Evolutionary conservation across 345 rosid genomes (phyloP).

Genomic region (Brassica carinata): DNA sequence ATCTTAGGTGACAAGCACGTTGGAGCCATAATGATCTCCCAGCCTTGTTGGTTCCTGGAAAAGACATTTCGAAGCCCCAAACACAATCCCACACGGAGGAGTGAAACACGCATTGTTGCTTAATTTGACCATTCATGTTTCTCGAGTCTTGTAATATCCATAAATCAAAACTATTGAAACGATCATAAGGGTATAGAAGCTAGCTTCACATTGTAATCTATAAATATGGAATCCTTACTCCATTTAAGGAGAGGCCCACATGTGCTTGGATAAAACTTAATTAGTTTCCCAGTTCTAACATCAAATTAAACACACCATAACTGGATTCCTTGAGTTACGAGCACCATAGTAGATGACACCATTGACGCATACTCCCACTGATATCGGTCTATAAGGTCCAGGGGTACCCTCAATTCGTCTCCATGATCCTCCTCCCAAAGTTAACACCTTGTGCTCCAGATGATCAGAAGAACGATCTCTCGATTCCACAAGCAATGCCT

Average conservation of each 20-base stretch:
- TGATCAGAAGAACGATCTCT: no score
- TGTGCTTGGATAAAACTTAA: conserved; percentile 1
- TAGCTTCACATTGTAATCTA: conserved; percentile 15
- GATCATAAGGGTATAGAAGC: neutral
- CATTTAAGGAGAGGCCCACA: neutral
- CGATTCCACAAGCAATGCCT: conserved; percentile 22
- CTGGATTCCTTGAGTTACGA: neutral
- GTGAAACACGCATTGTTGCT: neutral
- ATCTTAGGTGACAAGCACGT: neutral
- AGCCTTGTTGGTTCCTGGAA: conserved; percentile 16
- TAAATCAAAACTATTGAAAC: neutral
- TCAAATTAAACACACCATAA: neutral
- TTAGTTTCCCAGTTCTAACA: conserved; percentile 15
- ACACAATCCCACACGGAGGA: neutral
- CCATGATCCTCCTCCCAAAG: neutral
- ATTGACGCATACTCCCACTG: conserved; percentile 14
- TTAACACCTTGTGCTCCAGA: neutral
- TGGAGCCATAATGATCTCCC: conserved; percentile 15
- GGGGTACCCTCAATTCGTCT: neutral
- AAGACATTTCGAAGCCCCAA: neutral
- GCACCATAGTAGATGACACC: conserved; percentile 20
- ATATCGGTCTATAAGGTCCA: neutral
- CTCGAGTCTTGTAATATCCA: conserved; percentile 11
- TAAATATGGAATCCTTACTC: neutral
- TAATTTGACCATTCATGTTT: conserved; percentile 21